phyloP scores from a whole-genome alignment of 2,329 filamentous ascomycete species.

The Trichoderma simmonsii region DNA sequence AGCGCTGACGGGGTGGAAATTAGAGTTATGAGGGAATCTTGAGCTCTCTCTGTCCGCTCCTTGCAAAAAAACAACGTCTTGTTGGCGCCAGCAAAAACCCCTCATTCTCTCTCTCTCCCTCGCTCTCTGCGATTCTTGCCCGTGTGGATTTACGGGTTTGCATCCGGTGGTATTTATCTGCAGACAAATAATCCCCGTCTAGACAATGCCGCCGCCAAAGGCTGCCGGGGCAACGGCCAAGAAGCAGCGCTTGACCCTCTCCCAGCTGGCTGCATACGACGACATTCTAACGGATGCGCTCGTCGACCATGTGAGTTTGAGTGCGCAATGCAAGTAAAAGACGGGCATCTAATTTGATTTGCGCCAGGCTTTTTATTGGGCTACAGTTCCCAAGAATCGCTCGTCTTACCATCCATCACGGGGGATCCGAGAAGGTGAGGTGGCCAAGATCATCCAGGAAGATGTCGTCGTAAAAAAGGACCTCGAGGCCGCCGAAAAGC shows the following conservation, averaged over 20 bases:
- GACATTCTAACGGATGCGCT: slow-evolving; percentile 94
- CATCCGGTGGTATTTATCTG: neutral
- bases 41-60: slow-evolving; percentile 18
- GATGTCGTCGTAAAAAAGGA: slow-evolving; percentile 75
- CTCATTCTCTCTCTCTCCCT: neutral
- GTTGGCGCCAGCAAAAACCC: neutral
- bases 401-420: slow-evolving; percentile 81
- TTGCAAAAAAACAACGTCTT: neutral
- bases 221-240: slow-evolving; percentile 38
- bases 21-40: slow-evolving; percentile 13
- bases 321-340: neutral
- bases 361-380: slow-evolving; percentile 88
- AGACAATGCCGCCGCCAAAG: slow-evolving; percentile 39
- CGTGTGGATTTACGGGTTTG: neutral
- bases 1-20: neutral
- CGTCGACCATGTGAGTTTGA: slow-evolving; percentile 78
- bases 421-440: slow-evolving; percentile 65
- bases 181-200: neutral
- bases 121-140: neutral
- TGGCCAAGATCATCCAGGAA: slow-evolving; percentile 58
- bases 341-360: slow-evolving; percentile 5
- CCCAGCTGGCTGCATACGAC: slow-evolving; percentile 88
- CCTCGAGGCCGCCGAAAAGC: slow-evolving; percentile 64
- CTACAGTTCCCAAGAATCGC: slow-evolving; percentile 89
- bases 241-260: slow-evolving; percentile 75